phyloP scores from a whole-genome alignment of 2,329 filamentous ascomycete genomes.

The Polytolypa hystricis region DNA sequence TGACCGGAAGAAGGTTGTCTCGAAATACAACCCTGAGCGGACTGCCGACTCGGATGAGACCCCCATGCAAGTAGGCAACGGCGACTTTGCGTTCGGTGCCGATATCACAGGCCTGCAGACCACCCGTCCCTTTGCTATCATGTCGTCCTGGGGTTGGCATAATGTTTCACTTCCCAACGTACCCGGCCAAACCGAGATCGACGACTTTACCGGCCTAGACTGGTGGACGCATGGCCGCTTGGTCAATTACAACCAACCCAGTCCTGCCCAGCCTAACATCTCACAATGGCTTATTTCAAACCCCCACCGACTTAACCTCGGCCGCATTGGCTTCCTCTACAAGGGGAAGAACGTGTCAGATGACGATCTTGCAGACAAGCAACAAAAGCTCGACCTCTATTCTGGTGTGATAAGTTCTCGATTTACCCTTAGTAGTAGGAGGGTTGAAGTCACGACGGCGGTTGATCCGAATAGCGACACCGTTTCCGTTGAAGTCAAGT shows the following conservation, averaged over 20 bases:
- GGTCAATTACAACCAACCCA: conserved; percentile 35
- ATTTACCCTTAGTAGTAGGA: conserved; percentile 32
- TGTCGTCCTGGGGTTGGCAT: conserved; percentile 38
- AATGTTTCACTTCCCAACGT: conserved; percentile 34
- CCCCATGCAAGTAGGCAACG: conserved; percentile 41
- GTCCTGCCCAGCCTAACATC: conserved; percentile 29
- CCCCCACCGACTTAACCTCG: conserved; percentile 43
- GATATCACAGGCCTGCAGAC: conserved; percentile 39
- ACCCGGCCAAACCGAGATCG: conserved; percentile 19
- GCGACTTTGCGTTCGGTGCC: conserved; percentile 37
- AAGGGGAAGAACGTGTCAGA: conserved; percentile 30
- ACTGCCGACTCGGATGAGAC: conserved; percentile 40
- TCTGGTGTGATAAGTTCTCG: conserved; percentile 35
- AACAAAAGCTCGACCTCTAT: conserved; percentile 40
- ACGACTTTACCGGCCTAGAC: conserved; percentile 31
- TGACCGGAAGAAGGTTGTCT: conserved; percentile 7
- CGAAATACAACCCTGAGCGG: conserved; percentile 37
- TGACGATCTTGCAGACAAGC: conserved; percentile 28
- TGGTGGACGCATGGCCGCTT: conserved; percentile 36
- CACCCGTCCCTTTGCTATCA: conserved; percentile 31
- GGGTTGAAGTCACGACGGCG: conserved; percentile 35
- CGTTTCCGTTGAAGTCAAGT: conserved; percentile 35
- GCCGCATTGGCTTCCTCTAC: conserved; percentile 39
- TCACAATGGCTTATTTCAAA: conserved; percentile 46
- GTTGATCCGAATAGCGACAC: conserved; percentile 38